These are phyloP conservation scores for Oehlia diaphana DNA, from an alignment of 192 early-diverging fungal genomes.

Conservation along the genomic window DNA sequence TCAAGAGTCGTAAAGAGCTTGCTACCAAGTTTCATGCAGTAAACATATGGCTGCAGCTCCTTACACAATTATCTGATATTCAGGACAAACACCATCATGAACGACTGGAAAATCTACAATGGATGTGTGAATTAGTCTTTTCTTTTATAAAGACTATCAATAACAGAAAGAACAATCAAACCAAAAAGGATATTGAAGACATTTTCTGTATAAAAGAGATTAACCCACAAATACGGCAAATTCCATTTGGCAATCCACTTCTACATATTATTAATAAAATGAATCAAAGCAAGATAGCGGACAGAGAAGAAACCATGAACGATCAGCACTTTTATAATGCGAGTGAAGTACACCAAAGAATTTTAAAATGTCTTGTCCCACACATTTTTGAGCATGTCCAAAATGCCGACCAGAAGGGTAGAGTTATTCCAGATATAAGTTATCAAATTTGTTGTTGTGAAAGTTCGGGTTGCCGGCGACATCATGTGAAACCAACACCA, in stretches of 20 bases:
- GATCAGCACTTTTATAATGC: conserved; percentile 6
- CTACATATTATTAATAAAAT: neutral
- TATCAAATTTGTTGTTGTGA: conserved; percentile 1
- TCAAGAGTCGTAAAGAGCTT: neutral
- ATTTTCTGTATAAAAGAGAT: conserved; percentile 1
- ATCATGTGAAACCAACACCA: conserved; percentile 19
- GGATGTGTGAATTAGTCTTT: neutral
- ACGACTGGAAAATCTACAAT: neutral
- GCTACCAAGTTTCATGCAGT: neutral
- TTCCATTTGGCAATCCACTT: neutral
- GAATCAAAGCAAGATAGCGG: neutral
- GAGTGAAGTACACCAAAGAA: neutral
- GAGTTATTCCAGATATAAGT: conserved; percentile 10
- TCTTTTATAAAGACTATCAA: neutral
- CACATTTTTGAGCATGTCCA: conserved; percentile 15
- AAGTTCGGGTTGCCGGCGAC: neutral
- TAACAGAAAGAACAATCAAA: neutral
- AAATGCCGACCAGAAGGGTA: neutral
- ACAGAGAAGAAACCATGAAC: neutral
- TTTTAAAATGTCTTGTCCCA: conserved; percentile 2
- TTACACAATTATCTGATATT: neutral
- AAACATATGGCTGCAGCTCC: conserved; percentile 15
- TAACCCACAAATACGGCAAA: neutral
- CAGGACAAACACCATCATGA: neutral
- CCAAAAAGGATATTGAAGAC: neutral